phyloP scores from a whole-genome alignment of 768 basidiomycete genomes.

The Phaeotremella fagi region DNA sequence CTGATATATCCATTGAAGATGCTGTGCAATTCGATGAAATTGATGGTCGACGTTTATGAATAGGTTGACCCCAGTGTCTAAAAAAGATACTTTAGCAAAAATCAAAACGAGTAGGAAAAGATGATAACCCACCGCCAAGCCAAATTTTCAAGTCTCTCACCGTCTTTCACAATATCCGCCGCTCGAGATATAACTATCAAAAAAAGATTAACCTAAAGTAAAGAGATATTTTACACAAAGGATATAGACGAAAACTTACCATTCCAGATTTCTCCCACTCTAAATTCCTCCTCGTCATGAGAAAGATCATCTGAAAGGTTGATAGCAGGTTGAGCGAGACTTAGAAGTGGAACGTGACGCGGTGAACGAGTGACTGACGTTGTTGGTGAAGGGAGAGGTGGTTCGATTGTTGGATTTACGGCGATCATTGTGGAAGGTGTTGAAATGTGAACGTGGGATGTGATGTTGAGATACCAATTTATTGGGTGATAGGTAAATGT shows the following conservation, averaged over 20 bases:
- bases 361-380: conserved; percentile 6
- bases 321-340: conserved; percentile 36
- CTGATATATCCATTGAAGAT: conserved; percentile 18
- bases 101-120: background rate
- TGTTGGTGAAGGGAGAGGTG: conserved; percentile 7
- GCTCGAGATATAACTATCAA: conserved; percentile 30
- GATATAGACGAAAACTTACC: conserved; percentile 16
- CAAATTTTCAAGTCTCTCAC: conserved; percentile 39
- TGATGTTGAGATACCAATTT: background rate
- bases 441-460: background rate
- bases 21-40: conserved; percentile 16
- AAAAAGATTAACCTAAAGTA: no score
- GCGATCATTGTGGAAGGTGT: no score
- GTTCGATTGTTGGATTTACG: no score
- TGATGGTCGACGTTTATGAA: conserved; percentile 14
- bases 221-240: no score
- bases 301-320: conserved; percentile 29
- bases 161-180: conserved; percentile 41
- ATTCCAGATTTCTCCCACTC: conserved; percentile 39
- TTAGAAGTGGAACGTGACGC: conserved; percentile 25
- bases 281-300: conserved; percentile 31
- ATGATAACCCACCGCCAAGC: conserved; percentile 32
- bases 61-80: conserved; percentile 25
- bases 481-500: no score
- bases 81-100: no score